These are phyloP conservation scores for Vigna mungo DNA, from an alignment of 306 rosid genomes.

Conservation along the genomic window DNA sequence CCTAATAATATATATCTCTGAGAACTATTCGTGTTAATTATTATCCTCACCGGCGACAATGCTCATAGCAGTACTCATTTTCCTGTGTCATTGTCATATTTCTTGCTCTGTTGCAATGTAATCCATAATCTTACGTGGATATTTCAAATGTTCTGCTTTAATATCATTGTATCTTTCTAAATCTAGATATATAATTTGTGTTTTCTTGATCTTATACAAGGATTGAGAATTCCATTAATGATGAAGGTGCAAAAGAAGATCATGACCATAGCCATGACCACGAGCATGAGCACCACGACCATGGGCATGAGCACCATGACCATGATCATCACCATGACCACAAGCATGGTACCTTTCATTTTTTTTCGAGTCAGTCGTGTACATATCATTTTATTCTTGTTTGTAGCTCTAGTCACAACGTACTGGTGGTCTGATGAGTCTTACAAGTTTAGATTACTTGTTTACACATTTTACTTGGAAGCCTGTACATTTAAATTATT, in stretches of 20 bases:
- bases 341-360: slow-evolving; percentile 69
- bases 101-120: slow-evolving; percentile 30
- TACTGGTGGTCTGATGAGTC: background rate
- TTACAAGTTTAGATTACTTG: background rate
- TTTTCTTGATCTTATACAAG: slow-evolving; percentile 53
- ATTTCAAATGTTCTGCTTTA: slow-evolving; percentile 23
- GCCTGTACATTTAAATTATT: slow-evolving; percentile 16
- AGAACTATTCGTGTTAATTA: background rate
- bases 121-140: slow-evolving; percentile 17
- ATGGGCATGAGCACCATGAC: slow-evolving; percentile 49
- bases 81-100: slow-evolving; percentile 27
- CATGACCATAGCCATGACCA: slow-evolving; percentile 58
- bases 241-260: slow-evolving; percentile 68
- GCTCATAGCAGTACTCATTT: background rate
- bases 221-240: slow-evolving; percentile 81
- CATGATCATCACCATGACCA: slow-evolving; percentile 71
- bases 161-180: slow-evolving; percentile 25
- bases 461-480: too few species aligned
- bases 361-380: slow-evolving; percentile 10
- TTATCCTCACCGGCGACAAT: slow-evolving; percentile 8
- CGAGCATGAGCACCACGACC: slow-evolving; percentile 52
- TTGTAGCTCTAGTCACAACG: slow-evolving; percentile 9
- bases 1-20: background rate
- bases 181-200: slow-evolving; percentile 35
- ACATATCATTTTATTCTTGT: slow-evolving; percentile 27